phyloP scores from a whole-genome alignment of 1,139 yeast genomes.

The Groenewaldozyma sp. region DNA sequence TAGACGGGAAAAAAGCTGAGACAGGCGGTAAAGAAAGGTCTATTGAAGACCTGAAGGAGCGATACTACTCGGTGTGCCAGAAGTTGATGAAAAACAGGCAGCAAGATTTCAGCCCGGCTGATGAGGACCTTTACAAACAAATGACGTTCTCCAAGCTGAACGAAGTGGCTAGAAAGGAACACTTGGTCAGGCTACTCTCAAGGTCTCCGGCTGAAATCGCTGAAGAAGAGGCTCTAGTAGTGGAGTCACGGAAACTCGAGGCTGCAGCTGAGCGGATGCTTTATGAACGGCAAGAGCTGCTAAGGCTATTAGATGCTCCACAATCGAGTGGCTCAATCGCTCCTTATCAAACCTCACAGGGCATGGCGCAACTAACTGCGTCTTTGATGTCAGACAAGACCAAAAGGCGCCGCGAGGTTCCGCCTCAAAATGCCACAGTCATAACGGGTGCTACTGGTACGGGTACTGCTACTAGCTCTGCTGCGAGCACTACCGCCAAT shows the following conservation, averaged over 20 bases:
- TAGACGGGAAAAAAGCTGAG: constrained; percentile 14
- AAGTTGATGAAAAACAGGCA: constrained; percentile 34
- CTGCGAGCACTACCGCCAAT: constrained; percentile 26
- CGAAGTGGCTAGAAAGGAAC: constrained; percentile 73
- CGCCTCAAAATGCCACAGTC: constrained; percentile 38
- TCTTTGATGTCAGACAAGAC: constrained; percentile 72
- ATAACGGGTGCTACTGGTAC: constrained; percentile 32
- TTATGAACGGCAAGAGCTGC: constrained; percentile 68
- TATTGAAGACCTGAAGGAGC: constrained; percentile 74
- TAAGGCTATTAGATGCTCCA: constrained; percentile 81
- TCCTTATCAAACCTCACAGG: constrained; percentile 81
- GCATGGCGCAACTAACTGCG: constrained; percentile 76
- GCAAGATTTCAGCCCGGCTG: constrained; percentile 32
- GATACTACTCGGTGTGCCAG: constrained; percentile 58
- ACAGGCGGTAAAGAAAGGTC: constrained; percentile 4
- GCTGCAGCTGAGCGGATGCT: constrained; percentile 87
- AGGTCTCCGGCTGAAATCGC: constrained; percentile 96
- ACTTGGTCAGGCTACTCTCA: constrained; percentile 62
- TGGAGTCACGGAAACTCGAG: constrained; percentile 89
- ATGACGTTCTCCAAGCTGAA: constrained; percentile 54
- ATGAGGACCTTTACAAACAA: constrained; percentile 32
- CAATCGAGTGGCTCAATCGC: constrained; percentile 66
- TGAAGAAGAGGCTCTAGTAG: constrained; percentile 88
- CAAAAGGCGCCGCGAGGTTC: constrained; percentile 41
- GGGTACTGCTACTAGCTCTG: constrained; percentile 41